Conservation (phyloP, 352 stramenopile genomes). For the Phytophthora quininea region DNA sequence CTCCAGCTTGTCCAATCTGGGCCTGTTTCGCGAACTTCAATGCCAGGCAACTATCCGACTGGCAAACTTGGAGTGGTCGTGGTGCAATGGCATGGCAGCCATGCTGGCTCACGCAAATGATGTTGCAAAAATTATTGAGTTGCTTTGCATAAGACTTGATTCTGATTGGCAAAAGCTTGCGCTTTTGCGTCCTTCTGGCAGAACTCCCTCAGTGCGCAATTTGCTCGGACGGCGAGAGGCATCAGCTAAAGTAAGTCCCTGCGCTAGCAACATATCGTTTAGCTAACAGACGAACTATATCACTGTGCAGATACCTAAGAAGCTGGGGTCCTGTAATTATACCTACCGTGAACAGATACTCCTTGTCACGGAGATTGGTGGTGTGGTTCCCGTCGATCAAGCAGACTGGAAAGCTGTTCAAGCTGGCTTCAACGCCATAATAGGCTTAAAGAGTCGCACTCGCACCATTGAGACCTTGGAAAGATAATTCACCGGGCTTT, state of each 20-base stretch:
- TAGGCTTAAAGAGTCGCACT: neutral
- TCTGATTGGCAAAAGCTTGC: too few relatives aligned
- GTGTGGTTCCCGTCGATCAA: neutral
- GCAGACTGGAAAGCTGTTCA: neutral
- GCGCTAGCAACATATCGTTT: neutral
- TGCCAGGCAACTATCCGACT: neutral
- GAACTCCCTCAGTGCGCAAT: neutral
- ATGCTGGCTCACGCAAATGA: neutral
- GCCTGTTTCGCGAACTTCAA: neutral
- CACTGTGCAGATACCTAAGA: neutral
- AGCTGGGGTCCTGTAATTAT: neutral
- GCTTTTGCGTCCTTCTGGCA: too few relatives aligned
- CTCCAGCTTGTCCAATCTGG: neutral
- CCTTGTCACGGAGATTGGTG: neutral
- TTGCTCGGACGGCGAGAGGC: neutral
- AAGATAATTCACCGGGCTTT: neutral
- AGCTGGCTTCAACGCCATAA: neutral
- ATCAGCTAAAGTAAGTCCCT: neutral
- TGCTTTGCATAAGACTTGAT: too few relatives aligned
- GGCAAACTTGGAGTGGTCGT: neutral
- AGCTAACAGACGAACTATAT: too few relatives aligned
- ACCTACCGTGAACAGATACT: neutral
- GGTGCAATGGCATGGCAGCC: too few relatives aligned
- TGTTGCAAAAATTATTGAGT: neutral
- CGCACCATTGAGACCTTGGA: neutral